These are phyloP conservation scores for Russula sp. DNA, from an alignment of 768 basidiomycete genomes.

Conservation along the genomic window DNA sequence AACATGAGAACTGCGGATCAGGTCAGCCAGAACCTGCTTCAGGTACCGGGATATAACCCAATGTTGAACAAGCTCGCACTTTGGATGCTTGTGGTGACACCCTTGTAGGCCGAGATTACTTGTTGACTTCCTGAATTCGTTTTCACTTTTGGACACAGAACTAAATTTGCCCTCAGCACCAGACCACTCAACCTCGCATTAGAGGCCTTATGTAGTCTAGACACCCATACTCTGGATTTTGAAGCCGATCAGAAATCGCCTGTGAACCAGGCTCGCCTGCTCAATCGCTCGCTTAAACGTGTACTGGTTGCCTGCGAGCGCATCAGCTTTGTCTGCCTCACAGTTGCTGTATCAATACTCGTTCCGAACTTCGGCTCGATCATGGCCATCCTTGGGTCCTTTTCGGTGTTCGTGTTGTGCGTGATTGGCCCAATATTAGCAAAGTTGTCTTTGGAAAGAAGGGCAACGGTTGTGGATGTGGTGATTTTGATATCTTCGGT, in stretches of 20 bases:
- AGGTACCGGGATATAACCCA: slow-evolving; percentile 63
- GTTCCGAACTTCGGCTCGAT: slow-evolving; percentile 74
- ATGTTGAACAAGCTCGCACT: slow-evolving; percentile 64
- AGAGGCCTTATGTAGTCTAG: slow-evolving; percentile 69
- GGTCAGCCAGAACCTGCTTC: slow-evolving; percentile 79
- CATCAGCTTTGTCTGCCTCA: slow-evolving; percentile 46
- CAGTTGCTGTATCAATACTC: slow-evolving; percentile 63
- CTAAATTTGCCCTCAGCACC: slow-evolving; percentile 82
- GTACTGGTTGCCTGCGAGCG: slow-evolving; percentile 47
- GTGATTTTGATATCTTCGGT: slow-evolving; percentile 43
- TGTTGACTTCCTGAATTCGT: slow-evolving; percentile 13
- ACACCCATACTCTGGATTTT: slow-evolving; percentile 27
- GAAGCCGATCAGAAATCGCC: slow-evolving; percentile 16
- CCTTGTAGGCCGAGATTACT: slow-evolving; percentile 43
- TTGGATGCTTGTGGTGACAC: slow-evolving; percentile 80
- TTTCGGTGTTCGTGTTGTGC: slow-evolving; percentile 59
- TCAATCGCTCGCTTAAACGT: slow-evolving; percentile 30
- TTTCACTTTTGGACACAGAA: slow-evolving; percentile 34
- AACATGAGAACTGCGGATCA: slow-evolving; percentile 26
- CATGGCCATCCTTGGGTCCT: slow-evolving; percentile 91
- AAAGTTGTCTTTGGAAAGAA: slow-evolving; percentile 51
- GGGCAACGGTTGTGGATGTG: slow-evolving; percentile 45
- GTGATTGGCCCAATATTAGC: slow-evolving; percentile 61
- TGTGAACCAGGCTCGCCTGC: slow-evolving; percentile 26
- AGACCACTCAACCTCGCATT: slow-evolving; percentile 80